Percentiles rank a stretch among this genome's conserved stretches.
Conservation (phyloP, 2,329 filamentous ascomycete species). For the Ophiostoma triangulosporum region DNA sequence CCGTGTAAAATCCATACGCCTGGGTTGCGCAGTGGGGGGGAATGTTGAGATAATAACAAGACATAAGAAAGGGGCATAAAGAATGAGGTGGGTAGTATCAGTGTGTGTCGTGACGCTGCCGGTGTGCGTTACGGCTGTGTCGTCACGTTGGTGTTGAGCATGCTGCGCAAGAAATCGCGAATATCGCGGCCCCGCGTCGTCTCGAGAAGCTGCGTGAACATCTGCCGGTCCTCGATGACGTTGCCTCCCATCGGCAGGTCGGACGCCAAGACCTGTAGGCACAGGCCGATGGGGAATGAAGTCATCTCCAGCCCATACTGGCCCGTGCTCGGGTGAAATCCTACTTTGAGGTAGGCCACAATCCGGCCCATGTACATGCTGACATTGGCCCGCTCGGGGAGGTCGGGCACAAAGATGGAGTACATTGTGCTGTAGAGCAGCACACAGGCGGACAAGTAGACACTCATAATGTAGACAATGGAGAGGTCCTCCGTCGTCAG, state of each 20-base stretch:
- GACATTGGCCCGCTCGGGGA: conserved; percentile 7
- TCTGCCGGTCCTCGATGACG: conserved; percentile 4
- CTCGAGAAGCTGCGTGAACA: conserved; percentile 10
- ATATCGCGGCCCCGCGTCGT: conserved; percentile 12
- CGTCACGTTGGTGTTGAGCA: conserved; percentile 7
- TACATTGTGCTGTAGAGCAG: conserved; percentile 14
- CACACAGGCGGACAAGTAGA: conserved; percentile 12
- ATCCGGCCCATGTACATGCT: conserved; percentile 11
- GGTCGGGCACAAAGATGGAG: conserved; percentile 4
- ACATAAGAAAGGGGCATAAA: neutral
- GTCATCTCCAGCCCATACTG: conserved; percentile 14
- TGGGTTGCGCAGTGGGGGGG: neutral
- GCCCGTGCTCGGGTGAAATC: conserved; percentile 14
- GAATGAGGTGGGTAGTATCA: neutral
- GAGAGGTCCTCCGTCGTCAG: conserved; percentile 13
- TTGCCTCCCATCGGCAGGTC: neutral
- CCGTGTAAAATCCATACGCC: neutral
- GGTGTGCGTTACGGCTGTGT: neutral
- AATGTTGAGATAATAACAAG: neutral
- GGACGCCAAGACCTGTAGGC: conserved; percentile 8
- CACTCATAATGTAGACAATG: conserved; percentile 12
- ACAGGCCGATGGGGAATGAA: conserved; percentile 13
- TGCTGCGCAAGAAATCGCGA: conserved; percentile 11
- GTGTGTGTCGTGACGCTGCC: neutral
- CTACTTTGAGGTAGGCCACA: conserved; percentile 9